Conservation (phyloP, 2,329 filamentous ascomycete genomes). For the Neonectria faginata region DNA sequence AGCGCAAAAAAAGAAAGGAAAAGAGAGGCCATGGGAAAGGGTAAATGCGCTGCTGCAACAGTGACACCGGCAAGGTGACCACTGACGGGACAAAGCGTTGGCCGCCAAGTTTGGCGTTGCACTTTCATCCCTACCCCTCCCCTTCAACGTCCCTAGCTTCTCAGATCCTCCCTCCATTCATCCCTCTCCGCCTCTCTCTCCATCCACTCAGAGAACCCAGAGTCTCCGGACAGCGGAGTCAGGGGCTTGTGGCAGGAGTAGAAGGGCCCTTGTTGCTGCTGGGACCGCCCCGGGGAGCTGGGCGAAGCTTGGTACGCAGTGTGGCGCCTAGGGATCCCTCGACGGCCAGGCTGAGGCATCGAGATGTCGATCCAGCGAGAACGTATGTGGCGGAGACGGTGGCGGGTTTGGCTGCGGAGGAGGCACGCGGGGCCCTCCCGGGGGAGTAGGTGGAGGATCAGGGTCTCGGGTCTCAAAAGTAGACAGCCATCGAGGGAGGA, state of each 20-base stretch:
- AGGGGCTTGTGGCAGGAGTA: conserved; percentile 27
- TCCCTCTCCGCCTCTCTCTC: background rate
- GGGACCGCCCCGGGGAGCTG: conserved; percentile 7
- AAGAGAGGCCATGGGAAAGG: background rate
- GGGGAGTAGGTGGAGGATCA: conserved; percentile 46
- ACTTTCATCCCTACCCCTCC: background rate
- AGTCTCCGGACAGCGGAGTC: conserved; percentile 19
- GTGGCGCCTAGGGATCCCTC: background rate
- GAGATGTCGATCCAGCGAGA: background rate
- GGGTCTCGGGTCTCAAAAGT: conserved; percentile 32
- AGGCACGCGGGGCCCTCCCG: conserved; percentile 46
- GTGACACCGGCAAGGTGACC: no score
- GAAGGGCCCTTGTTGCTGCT: conserved; percentile 16
- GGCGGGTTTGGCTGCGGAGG: conserved; percentile 46
- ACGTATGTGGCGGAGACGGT: conserved; percentile 45
- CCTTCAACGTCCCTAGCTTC: conserved; percentile 12
- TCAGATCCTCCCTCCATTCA: conserved; percentile 20
- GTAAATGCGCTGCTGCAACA: background rate
- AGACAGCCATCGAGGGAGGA: conserved; percentile 21
- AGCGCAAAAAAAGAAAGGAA: background rate
- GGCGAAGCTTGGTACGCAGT: conserved; percentile 27
- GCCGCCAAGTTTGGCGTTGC: background rate
- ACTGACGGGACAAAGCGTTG: background rate
- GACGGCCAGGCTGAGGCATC: background rate
- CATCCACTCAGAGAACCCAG: conserved; percentile 12